Evolutionary conservation across 495 filamentous ascomycete genomes (phyloP).

Genomic region (Ascodesmis nigricans): DNA sequence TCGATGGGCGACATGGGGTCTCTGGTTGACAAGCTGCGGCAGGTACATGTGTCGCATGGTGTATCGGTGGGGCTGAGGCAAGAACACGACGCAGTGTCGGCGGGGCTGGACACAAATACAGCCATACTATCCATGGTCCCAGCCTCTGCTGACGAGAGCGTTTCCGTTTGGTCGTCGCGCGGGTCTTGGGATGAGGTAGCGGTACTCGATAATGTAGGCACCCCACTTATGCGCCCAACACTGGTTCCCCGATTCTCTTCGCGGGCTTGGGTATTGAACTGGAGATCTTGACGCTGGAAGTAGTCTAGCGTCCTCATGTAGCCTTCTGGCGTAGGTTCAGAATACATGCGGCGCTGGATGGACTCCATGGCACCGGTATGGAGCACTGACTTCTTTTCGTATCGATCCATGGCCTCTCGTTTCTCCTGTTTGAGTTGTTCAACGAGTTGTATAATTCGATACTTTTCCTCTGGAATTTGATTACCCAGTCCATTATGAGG

Average conservation of each 20-base stretch:
- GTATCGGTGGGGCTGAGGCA: constrained; percentile 25
- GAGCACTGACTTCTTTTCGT: constrained; percentile 15
- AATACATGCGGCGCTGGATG: constrained; percentile 21
- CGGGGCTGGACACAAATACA: constrained; percentile 12
- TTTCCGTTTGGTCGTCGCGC: constrained; percentile 16
- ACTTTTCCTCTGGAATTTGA: constrained; percentile 8
- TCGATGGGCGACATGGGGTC: too few relatives aligned
- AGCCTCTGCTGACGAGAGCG: constrained; percentile 4
- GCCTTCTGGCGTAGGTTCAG: constrained; percentile 8
- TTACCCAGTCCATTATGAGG: neutral
- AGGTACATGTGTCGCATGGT: too few relatives aligned
- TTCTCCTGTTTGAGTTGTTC: constrained; percentile 20
- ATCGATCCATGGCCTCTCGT: constrained; percentile 20
- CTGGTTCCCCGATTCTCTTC: too few relatives aligned
- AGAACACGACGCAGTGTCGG: constrained; percentile 8
- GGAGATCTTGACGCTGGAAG: constrained; percentile 12
- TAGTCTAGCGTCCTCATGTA: constrained; percentile 9
- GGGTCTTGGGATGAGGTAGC: too few relatives aligned
- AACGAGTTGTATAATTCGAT: constrained; percentile 5
- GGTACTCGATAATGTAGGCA: constrained; percentile 14
- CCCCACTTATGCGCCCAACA: too few relatives aligned
- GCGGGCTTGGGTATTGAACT: constrained; percentile 17
- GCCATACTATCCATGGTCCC: constrained; percentile 3
- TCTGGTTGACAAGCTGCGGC: too few relatives aligned
- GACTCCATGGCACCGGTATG: constrained; percentile 21